Conservation (phyloP, 257 asterid genomes). For the Cruciata laevipes region DNA sequence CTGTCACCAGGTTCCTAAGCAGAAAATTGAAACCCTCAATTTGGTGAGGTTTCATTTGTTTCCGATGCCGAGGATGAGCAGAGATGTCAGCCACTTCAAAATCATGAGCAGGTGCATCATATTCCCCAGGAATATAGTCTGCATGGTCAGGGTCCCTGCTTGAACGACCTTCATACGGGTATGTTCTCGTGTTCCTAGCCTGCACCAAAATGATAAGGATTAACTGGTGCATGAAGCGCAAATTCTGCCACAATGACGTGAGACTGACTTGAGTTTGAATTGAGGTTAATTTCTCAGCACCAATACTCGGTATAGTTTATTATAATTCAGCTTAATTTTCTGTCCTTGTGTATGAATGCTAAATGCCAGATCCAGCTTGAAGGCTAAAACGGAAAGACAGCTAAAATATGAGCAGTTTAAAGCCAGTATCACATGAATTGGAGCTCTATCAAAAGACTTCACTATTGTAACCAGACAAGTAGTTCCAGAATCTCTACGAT, state of each 20-base stretch:
- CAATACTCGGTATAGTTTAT: background rate
- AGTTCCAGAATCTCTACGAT: background rate
- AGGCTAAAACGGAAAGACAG: background rate
- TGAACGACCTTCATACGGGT: constrained; percentile 59
- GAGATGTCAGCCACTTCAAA: constrained; percentile 50
- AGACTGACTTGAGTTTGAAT: background rate
- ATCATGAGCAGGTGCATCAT: constrained; percentile 38
- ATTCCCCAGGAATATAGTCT: constrained; percentile 39
- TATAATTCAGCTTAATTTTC: background rate
- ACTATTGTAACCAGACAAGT: background rate
- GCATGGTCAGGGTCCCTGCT: constrained; percentile 41
- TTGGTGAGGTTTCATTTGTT: constrained; percentile 97
- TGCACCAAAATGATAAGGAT: constrained; percentile 22
- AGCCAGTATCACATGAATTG: background rate
- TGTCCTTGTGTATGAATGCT: background rate
- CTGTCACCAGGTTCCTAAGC: constrained; percentile 68
- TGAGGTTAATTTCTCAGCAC: background rate
- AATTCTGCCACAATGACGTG: background rate
- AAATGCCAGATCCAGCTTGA: background rate
- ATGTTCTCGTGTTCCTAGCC: constrained; percentile 65
- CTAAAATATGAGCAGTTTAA: background rate
- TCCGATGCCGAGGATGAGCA: constrained; percentile 91
- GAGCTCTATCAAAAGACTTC: background rate
- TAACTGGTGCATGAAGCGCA: background rate
- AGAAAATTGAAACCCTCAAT: constrained; percentile 92